Evolutionary conservation across 108 stramenopile species (phyloP), one percentile per base, ranked within the genome.

Genomic region (Mediolabrus comicus): DNA sequence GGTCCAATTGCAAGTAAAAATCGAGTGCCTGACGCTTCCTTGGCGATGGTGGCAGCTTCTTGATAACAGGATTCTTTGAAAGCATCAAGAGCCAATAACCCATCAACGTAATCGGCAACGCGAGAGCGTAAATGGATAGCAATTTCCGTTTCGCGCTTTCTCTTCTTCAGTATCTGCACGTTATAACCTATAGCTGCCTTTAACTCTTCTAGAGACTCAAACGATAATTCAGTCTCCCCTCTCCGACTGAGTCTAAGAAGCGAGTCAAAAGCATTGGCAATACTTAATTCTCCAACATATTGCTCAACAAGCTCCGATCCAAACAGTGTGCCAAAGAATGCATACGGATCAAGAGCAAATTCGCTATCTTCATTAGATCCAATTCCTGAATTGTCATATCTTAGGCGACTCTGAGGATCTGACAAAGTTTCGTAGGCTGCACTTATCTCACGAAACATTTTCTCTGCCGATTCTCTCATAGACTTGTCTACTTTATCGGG

Each of bases 401-500:
- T 33, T 46, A 35, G 51, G 29, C 83, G 46, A 35, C 26, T 61
- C 11, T 51, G 3, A 12, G 74, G 69, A 36, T 83, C 75, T 7
- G 75, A 76, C 26, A 83, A 55, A 10, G 79, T 83, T 34, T 76
- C 79, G 39, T 83, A 80, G 9, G 83, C 83, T 31, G 74, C 68
- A 55, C 78, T 76, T 33, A 83, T 59, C 39, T 75, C 59, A 16
- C 71, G 59, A 71, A 83, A 83, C 39, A 67, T 74, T 8, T 30
- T 16, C 11, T 56, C 62, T 16, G 83, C 83, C 1, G 30, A 58
- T 30, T 62, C 60, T 10, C 39, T 38, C 46, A 49, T 49, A 39
- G 52, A 53, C 64, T 79, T 65, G 43, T 78, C 63, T 12, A 75
- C 88, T 73, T 91, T 91, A 59, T 93, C 92, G 1, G 92, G 89